Base-by-base conservation (phyloP, 345 rosid species). In the Salix arbutifolia region DNA sequence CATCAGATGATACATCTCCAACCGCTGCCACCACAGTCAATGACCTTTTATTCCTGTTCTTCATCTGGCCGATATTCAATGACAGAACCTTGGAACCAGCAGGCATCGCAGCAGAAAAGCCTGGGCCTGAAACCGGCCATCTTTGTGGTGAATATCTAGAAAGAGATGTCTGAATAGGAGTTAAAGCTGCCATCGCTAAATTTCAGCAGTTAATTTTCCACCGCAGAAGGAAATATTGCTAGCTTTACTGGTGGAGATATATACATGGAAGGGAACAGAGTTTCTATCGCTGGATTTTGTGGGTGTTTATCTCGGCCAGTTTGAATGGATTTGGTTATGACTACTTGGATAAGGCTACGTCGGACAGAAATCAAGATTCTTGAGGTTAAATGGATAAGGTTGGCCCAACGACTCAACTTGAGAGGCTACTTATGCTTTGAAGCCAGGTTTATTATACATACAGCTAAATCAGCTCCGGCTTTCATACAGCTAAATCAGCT, bases 1-100 rank as follows among this genome's bases (percentile, higher is more conserved):
- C 83, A 64, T 90, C 96, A 11, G 98, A 76, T 30, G 97, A 92
- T 19, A 94, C 88, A 13, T 94, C 98, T 71, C 96, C 98, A 5
- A 84, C 92, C 1, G 98, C 96, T 48, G 93, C 96, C 53, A 92
- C 94, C 35, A 90, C 85, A 2, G 87, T 86, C 70, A 85, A 78
- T 1, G 89, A 82, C 68, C 85, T 83, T 79, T 79, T 92, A 21
- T 53, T 74, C 77, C 76, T 82, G 25, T 72, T 87, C 81, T 38
- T 83, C 50, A 12, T 3, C 67, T 37, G 71, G 67, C 18, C 74
- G 56, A 25, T 60, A 37, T 56, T 71, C 79, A 25, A 68, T 25
- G 83, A 33, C 9, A 46, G 25, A 56, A 52, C 40, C 58, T 79
- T 76, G 21, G 84, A 75, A n/a, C 75, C 74, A 48, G 72, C 18